phyloP scores from a whole-genome alignment of 345 rosid genomes.

The Psidium guajava region DNA sequence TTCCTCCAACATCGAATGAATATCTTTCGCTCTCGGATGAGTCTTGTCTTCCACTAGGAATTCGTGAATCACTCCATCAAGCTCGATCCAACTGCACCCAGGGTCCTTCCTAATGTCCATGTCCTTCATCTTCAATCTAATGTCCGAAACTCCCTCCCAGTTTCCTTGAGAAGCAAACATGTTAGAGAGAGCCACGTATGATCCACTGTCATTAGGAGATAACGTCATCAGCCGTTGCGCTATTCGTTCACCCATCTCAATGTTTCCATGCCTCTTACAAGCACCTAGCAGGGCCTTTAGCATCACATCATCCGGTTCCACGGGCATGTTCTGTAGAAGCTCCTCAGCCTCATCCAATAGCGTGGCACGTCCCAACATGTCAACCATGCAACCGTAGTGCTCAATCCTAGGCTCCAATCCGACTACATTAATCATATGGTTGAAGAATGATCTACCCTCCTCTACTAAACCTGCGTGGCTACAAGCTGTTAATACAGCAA shows the following conservation, averaged over 20 bases:
- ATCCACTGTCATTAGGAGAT: slow-evolving; percentile 58
- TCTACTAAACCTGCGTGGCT: slow-evolving; percentile 56
- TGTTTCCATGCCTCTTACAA: slow-evolving; percentile 46
- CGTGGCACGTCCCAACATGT: slow-evolving; percentile 55
- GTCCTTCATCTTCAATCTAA: slow-evolving; percentile 61
- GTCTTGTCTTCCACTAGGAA: slow-evolving; percentile 60
- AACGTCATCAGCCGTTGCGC: slow-evolving; percentile 40
- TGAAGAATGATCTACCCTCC: slow-evolving; percentile 38
- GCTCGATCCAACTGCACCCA: slow-evolving; percentile 69
- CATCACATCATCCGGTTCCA: slow-evolving; percentile 48
- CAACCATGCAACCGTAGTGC: slow-evolving; percentile 75
- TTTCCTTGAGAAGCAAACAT: slow-evolving; percentile 48
- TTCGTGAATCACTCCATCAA: slow-evolving; percentile 44
- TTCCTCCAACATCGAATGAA: slow-evolving; percentile 39
- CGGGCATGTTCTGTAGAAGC: slow-evolving; percentile 44
- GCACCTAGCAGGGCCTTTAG: slow-evolving; percentile 65
- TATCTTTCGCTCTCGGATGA: slow-evolving; percentile 39
- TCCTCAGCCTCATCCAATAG: slow-evolving; percentile 52
- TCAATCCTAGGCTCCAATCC: slow-evolving; percentile 59
- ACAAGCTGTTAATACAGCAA: slow-evolving; percentile 52
- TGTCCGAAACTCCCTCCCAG: slow-evolving; percentile 50
- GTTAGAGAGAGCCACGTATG: slow-evolving; percentile 61
- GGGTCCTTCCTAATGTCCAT: slow-evolving; percentile 58
- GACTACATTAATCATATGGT: slow-evolving; percentile 34
- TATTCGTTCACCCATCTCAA: slow-evolving; percentile 41